Percentiles rank a stretch among this genome's conserved stretches.
Conservation (phyloP, 148 eudicot species). For the Cornus florida region DNA sequence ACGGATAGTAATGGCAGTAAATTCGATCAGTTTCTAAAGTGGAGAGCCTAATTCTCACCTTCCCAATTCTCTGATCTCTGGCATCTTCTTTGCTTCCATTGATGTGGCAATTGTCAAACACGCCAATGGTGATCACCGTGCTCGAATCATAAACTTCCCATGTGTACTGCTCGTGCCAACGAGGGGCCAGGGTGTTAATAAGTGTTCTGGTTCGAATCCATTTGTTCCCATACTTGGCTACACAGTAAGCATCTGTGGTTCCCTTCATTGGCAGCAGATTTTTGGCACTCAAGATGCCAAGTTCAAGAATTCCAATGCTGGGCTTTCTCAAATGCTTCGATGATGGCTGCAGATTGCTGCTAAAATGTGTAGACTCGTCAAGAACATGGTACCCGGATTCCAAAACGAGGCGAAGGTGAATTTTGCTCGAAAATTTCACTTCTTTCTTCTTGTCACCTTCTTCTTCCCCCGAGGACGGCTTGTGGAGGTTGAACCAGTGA, state of each 20-base stretch:
- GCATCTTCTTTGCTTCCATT: slow-evolving; percentile 50
- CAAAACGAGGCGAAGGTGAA: slow-evolving; percentile 62
- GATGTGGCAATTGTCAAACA: slow-evolving; percentile 83
- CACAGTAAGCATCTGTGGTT: slow-evolving; percentile 83
- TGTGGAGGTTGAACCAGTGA: slow-evolving; percentile 65
- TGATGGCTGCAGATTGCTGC: slow-evolving; percentile 93
- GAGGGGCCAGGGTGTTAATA: slow-evolving; percentile 64
- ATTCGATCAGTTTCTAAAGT: slow-evolving; percentile 77
- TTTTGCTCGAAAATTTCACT: slow-evolving; percentile 69
- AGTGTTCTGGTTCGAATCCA: slow-evolving; percentile 94
- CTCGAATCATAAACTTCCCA: slow-evolving; percentile 96
- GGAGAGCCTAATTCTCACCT: slow-evolving; percentile 81
- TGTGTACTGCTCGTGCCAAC: slow-evolving; percentile 92
- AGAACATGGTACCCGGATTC: slow-evolving; percentile 92
- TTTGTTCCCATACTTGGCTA: slow-evolving; percentile 91
- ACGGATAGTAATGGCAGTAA: slow-evolving; percentile 81
- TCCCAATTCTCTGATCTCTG: slow-evolving; percentile 78
- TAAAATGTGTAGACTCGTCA: slow-evolving; percentile 88
- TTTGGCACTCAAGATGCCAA: slow-evolving; percentile 79
- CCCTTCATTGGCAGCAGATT: slow-evolving; percentile 84
- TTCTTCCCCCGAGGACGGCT: slow-evolving; percentile 47
- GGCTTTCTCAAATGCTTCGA: slow-evolving; percentile 67
- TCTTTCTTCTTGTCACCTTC: slow-evolving; percentile 64
- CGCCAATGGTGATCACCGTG: slow-evolving; percentile 87
- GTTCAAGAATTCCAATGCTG: slow-evolving; percentile 76